Evolutionary conservation across 495 filamentous ascomycete species (phyloP).

Genomic region (Aspergillus cristatus): DNA sequence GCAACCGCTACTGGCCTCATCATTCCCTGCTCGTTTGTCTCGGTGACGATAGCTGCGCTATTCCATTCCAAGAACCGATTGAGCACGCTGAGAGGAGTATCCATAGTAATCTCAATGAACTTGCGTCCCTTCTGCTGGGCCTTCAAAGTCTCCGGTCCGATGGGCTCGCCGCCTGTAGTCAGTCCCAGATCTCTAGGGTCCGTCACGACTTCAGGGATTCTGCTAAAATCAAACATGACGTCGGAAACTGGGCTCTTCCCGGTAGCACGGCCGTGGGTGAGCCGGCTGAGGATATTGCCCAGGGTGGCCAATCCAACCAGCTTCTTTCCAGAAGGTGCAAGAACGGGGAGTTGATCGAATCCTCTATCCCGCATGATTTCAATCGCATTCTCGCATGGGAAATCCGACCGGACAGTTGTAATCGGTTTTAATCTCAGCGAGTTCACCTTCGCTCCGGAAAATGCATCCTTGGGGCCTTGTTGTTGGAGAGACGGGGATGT

Average conservation of each 20-base stretch:
- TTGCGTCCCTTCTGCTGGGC: constrained; percentile 42
- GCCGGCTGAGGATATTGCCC: constrained; percentile 85
- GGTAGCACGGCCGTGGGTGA: constrained; percentile 69
- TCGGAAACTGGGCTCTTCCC: constrained; percentile 63
- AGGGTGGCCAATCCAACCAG: constrained; percentile 89
- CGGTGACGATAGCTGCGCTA: constrained; percentile 86
- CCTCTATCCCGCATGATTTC: constrained; percentile 96
- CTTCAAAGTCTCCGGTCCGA: constrained; percentile 5
- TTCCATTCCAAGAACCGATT: constrained; percentile 97
- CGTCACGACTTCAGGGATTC: constrained; percentile 78
- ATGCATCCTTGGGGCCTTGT: constrained; percentile 41
- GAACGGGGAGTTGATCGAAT: constrained; percentile 92
- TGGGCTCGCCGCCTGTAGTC: constrained; percentile 6
- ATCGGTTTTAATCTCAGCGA: constrained; percentile 84
- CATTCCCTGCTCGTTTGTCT: constrained; percentile 47
- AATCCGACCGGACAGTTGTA: constrained; percentile 63
- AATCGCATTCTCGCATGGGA: constrained; percentile 71
- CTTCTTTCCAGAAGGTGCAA: constrained; percentile 53
- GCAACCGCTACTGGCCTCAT: constrained; percentile 82
- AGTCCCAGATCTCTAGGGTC: constrained; percentile 58
- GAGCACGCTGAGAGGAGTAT: constrained; percentile 74
- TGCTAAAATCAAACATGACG: constrained; percentile 94
- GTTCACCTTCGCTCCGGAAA: constrained; percentile 64
- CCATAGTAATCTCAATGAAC: constrained; percentile 88
- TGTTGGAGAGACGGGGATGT: constrained; percentile 26